A percentile compares a stretch with the other conserved stretches of the same genome.
phyloP scores from a whole-genome alignment of 495 filamentous ascomycete genomes.

The Arthonia radiata region DNA sequence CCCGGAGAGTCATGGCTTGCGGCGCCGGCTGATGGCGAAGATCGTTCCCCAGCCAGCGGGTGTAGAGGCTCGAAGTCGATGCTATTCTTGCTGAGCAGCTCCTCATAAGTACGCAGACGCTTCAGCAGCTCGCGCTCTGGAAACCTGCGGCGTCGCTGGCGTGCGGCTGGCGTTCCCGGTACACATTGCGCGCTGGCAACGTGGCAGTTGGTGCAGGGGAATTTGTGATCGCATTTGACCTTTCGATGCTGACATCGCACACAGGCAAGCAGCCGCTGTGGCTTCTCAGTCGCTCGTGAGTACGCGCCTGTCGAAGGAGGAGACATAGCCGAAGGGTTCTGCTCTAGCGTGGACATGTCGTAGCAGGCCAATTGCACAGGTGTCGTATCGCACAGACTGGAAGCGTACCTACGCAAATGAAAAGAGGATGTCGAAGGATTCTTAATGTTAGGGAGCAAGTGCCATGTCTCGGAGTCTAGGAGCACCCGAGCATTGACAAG shows the following conservation, averaged over 20 bases:
- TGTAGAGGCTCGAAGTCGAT: conserved; percentile 28
- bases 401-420: too few species aligned
- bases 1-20: conserved; percentile 10
- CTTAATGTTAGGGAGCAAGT: too few species aligned
- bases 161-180: conserved; percentile 17
- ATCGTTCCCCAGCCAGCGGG: conserved; percentile 6
- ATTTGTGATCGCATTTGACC: conserved; percentile 28
- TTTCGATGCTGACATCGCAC: conserved; percentile 32
- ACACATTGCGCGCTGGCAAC: conserved; percentile 20
- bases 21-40: conserved; percentile 4
- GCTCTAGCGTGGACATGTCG: too few species aligned
- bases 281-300: too few species aligned
- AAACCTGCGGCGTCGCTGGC: conserved; percentile 23
- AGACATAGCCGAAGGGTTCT: too few species aligned
- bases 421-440: too few species aligned
- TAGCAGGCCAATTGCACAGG: too few species aligned
- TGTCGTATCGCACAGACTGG: too few species aligned
- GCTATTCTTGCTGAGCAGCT: conserved; percentile 23
- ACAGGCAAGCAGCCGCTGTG: conserved; percentile 32
- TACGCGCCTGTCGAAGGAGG: too few species aligned
- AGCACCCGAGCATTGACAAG: too few species aligned
- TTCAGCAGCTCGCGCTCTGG: conserved; percentile 29
- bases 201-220: conserved; percentile 27
- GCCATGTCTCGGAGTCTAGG: too few species aligned
- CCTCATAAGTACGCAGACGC: conserved; percentile 26